Base-by-base conservation (phyloP, 371 early-diverging fungal genomes). In the Mortierella sp. region DNA sequence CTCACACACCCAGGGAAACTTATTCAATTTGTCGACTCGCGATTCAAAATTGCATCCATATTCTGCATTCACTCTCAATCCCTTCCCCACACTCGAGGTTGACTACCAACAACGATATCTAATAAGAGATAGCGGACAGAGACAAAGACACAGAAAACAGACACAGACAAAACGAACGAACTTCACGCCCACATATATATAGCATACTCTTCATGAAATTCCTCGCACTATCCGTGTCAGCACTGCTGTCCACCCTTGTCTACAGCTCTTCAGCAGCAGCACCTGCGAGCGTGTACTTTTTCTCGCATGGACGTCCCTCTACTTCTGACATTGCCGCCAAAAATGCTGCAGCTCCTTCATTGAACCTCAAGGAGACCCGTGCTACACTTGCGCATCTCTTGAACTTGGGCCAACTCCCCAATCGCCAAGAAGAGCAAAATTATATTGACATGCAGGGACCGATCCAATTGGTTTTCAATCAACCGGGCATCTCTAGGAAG, bases 341-440 rank as follows among this genome's bases (percentile, higher is more conserved):
- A 28, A 24, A 14, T 32, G 30, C 35, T 45, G 64, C 49, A 32
- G 35, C 52, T 39, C 80, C 72, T 16, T 58, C 62, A 4, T 61
- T 80, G 43, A 67, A 49, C 72, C 45, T 65, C 30, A 72, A 80
- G 68, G 80, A 80, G 55, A 72, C 80, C n/a, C 80, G 75, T 59
- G 75, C 74, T n/a, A 62, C 80, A 9, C 64, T 80, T 26, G 65
- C 72, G 10, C 80, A 80, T 52, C 75, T 75, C 55, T 52, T 80
- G 62, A 80, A 75, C 66, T 22, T 80, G 63, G 69, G 62, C 22
- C 62, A 59, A 47, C 22, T 40, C 52, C 59, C 35, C 28, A 72
- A 43, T 22, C 32, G 28, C 45, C 59, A 49, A 12, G 51, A 67
- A 9, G 64, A 54, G 24, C 60, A 68, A 35, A 60, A 58, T 10